Base-by-base conservation (phyloP, 352 stramenopile genomes). In the Pythium sp. region DNA sequence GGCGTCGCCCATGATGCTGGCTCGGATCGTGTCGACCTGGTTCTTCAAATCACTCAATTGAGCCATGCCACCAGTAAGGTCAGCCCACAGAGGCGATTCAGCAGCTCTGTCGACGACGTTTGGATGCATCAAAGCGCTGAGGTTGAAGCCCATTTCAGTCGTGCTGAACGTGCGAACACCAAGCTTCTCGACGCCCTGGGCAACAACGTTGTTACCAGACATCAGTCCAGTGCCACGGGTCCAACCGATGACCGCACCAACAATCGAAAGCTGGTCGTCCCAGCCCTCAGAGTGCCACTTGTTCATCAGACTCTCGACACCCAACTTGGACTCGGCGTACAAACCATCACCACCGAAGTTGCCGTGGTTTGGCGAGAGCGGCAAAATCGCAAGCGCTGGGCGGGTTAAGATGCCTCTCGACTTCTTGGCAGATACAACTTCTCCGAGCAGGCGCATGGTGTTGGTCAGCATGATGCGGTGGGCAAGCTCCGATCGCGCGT, bases 381-480 rank as follows among this genome's bases (percentile, higher is more conserved):
- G 90, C 47, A 97, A 62, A 49, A 97, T 81, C 34, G 78, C 87
- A 1, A 94, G 73, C 8, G 89, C 87, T 28, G 89, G 89, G 9
- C 87, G 90, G 47, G 86, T 96, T 22, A 70, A 74, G 62, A 95
- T 90, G 47, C 77, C 79, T 51, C 82, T 79, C 26, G 76, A 28
- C 61, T 91, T 86, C 77, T 97, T 97, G 8, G 84, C 84, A 18
- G 74, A 79, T 2, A 86, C 84, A 30, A 97, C 76, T 34, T 92
- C 82, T 58, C 90, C 90, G 30, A 97, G 75, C 55, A 97, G 77
- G 59, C 90, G 86, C 65, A 92, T 69, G 5, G 80, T 88, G 77
- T 97, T 96, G 28, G 90, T 97, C 53, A 96, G 72, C 87, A 97
- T 96, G 67, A 95, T 91, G 56, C 90, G 88, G 60, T 95, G 90